Evolutionary conservation across 2,329 filamentous ascomycete genomes (phyloP).

Genomic region (Colletotrichum tofieldiae): DNA sequence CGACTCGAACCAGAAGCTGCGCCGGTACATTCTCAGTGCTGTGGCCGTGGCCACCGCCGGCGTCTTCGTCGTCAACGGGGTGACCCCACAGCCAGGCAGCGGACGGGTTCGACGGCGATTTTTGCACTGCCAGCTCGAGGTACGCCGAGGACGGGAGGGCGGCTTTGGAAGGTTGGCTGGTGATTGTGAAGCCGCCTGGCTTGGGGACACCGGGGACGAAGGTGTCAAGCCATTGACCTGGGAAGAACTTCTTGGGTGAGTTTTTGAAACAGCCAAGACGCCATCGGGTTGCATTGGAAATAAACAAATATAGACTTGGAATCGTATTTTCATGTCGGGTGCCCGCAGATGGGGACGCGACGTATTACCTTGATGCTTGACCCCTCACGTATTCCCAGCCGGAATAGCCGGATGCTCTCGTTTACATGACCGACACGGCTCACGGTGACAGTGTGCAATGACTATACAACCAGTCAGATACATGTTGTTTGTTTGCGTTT

Average conservation of each 20-base stretch:
- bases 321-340: neutral
- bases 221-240: conserved; percentile 92
- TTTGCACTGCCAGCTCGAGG: conserved; percentile 85
- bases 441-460: conserved; percentile 74
- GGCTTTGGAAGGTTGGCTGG: conserved; percentile 77
- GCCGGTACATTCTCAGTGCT: conserved; percentile 73
- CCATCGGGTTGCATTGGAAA: neutral
- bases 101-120: conserved; percentile 78
- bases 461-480: conserved; percentile 49
- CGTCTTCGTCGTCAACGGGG: conserved; percentile 43
- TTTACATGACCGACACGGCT: conserved; percentile 76
- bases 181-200: conserved; percentile 91
- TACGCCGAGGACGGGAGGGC: conserved; percentile 58
- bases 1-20: conserved; percentile 78
- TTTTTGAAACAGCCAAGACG: neutral
- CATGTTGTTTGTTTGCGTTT: neutral
- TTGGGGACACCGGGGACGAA: conserved; percentile 78
- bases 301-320: neutral
- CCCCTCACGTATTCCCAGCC: conserved; percentile 69
- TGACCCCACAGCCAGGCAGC: conserved; percentile 82
- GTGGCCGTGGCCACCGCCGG: conserved; percentile 54
- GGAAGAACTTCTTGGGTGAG: conserved; percentile 72
- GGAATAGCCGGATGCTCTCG: conserved; percentile 77
- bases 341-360: conserved; percentile 6
- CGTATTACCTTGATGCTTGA: conserved; percentile 63